Percentiles rank a stretch among this genome's conserved stretches.
Evolutionary conservation across 345 rosid species (phyloP).

Genomic region (Pelargonium nanum): DNA sequence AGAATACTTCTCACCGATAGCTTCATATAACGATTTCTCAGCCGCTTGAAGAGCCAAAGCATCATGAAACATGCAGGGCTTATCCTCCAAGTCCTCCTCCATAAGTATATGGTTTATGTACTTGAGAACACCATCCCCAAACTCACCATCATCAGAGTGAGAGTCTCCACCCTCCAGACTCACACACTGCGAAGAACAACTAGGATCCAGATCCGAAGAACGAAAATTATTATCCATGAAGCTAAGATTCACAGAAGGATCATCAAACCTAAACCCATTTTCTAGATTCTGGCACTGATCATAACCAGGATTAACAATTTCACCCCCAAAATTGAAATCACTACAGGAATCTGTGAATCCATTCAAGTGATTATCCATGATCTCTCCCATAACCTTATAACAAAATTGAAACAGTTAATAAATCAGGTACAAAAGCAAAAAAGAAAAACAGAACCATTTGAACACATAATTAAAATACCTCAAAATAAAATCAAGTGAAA

Average conservation of each 20-base stretch:
- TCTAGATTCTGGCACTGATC: constrained; percentile 11
- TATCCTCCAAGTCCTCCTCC: constrained; percentile 39
- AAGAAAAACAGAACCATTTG: no score
- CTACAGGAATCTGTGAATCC: constrained; percentile 12
- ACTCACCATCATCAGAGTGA: constrained; percentile 20
- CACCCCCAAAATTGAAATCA: constrained; percentile 25
- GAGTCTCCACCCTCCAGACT: no score
- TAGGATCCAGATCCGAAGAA: no score
- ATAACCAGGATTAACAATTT: constrained; percentile 20
- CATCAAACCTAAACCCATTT: not conserved
- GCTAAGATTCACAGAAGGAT: constrained; percentile 18
- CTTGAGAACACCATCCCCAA: constrained; percentile 25
- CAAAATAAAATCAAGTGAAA: no score
- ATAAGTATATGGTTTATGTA: constrained; percentile 36
- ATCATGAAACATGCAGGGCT: constrained; percentile 28
- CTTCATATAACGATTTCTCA: constrained; percentile 32
- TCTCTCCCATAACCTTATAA: not conserved
- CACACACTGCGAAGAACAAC: no score
- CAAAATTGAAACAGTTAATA: not conserved
- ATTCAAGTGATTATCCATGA: not conserved
- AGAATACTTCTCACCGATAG: constrained; percentile 18
- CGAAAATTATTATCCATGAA: constrained; percentile 22
- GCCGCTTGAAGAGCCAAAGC: constrained; percentile 31
- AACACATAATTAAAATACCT: no score
- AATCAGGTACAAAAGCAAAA: no score